A percentile compares a stretch with the other conserved stretches of the same genome.
These are phyloP conservation scores for Yarrowia deformans DNA, from an alignment of 805 yeast species.

Conservation along the genomic window DNA sequence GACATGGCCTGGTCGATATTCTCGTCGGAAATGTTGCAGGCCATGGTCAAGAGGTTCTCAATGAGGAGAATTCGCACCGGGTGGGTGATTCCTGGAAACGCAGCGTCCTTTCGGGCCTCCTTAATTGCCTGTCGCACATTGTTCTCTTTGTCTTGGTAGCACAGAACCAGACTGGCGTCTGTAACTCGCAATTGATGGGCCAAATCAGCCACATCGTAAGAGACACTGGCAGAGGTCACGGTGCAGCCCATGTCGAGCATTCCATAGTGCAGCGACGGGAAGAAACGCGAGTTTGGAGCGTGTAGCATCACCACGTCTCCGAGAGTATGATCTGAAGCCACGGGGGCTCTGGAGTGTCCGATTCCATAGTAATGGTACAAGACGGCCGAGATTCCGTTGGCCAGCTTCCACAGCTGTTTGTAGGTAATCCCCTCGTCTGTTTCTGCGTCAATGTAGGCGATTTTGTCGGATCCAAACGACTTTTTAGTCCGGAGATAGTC, in stretches of 20 bases:
- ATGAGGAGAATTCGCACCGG: conserved; percentile 14
- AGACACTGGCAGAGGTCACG: conserved; percentile 3
- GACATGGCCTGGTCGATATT: conserved; percentile 2
- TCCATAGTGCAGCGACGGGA: conserved; percentile 26
- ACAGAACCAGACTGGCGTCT: conserved; percentile 9
- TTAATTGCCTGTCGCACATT: conserved; percentile 6
- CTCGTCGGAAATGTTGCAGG: conserved; percentile 1
- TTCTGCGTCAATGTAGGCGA: conserved; percentile 16
- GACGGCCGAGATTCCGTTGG: conserved; percentile 7
- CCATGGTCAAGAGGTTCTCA: conserved; percentile 13
- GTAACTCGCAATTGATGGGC: conserved; percentile 40
- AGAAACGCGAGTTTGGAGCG: conserved; percentile 16
- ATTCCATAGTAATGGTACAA: conserved; percentile 12
- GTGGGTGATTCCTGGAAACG: conserved; percentile 48
- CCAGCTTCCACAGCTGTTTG: conserved; percentile 13
- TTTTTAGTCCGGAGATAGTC: conserved; percentile 15
- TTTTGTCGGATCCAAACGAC: conserved; percentile 15
- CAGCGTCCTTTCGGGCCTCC: conserved; percentile 48
- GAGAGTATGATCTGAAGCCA: conserved; percentile 5
- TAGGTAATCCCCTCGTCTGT: conserved; percentile 20
- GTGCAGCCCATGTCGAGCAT: conserved; percentile 35
- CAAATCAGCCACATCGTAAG: conserved; percentile 18
- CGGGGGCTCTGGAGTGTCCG: conserved; percentile 16
- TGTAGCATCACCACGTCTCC: conserved; percentile 17
- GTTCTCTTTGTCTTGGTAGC: conserved; percentile 9